Base-by-base conservation (phyloP, 805 yeast species). In the Yamadazyma takamatsuzukensis region DNA sequence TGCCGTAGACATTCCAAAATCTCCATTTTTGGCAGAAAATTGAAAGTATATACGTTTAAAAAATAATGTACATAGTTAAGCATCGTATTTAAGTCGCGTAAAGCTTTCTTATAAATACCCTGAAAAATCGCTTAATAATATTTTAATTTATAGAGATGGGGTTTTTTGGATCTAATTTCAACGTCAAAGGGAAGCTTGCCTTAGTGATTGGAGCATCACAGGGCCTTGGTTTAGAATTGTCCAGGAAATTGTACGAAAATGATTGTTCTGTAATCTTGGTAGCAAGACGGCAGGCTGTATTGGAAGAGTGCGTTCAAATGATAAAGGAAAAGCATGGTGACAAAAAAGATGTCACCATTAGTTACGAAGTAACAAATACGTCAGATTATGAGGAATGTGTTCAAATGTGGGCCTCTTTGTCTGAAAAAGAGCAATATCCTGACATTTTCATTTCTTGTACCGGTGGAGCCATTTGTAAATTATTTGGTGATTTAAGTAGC, bases 161-260 rank as follows among this genome's bases (percentile, higher is more conserved):
- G 37, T 34, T 34, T 19, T 10, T 25, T 3, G 25, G 29, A 15
- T 4, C 27, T n/a, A 25, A 58, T 21, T 55, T 64, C 31, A 41
- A 49, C 22, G 55, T 74, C 8, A 62, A 69, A 31, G 72, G 72
- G 17, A 74, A 72, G 50, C 53, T 74, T 1, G 88, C 82, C 3
- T 70, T 90, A 12, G 70, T 90, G n/a, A 76, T 95, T 0, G 98
- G 98, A 3, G 97, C 87, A 0, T 87, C 96, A 0, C 98, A 90
- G 51, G 98, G 98, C 0, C 64, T 90, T 1, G 98, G 98, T 0
- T 78, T 78, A 3, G 84, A 82, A 23, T 56, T 90, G 36, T 95
- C 95, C 0, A 61, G 64, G 25, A 67, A 72, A 34, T 61, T 80
- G 28, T 75, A 70, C 35, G 39, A 65, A 2, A 45, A 52, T 13